phyloP scores from a whole-genome alignment of 202 grass and related monocot species.

The Carex sylvatica region DNA sequence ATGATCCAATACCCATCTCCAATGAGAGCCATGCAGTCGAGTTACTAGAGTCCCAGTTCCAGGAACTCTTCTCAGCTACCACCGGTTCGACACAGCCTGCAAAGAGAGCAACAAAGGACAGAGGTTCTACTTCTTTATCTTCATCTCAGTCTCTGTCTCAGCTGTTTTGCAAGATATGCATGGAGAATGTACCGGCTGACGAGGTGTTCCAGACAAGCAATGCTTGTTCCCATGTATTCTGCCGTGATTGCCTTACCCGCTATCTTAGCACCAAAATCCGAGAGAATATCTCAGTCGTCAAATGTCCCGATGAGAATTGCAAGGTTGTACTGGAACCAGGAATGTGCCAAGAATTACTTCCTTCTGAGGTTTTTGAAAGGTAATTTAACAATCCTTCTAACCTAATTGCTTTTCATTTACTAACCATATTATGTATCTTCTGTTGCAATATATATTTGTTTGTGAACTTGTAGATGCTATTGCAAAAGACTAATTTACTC shows the following conservation, averaged over 20 bases:
- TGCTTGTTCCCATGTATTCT: constrained; percentile 61
- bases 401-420: no score
- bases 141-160: neutral
- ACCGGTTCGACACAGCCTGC: neutral
- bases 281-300: constrained; percentile 29
- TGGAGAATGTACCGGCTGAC: constrained; percentile 31
- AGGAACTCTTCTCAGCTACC: constrained; percentile 34
- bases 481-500: neutral
- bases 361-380: no score
- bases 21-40: no score
- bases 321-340: no score
- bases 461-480: neutral
- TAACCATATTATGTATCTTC: no score
- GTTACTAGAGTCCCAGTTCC: no score
- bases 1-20: no score
- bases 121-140: neutral
- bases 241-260: constrained; percentile 32
- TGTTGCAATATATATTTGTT: no score
- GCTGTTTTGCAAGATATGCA: constrained; percentile 69
- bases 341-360: no score
- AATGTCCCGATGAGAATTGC: constrained; percentile 22
- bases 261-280: constrained; percentile 52
- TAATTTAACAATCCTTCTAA: no score
- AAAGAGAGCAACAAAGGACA: neutral
- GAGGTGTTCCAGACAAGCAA: constrained; percentile 23